Evolutionary conservation across 768 basidiomycete species (phyloP).

Genomic region (Suillus subluteus): DNA sequence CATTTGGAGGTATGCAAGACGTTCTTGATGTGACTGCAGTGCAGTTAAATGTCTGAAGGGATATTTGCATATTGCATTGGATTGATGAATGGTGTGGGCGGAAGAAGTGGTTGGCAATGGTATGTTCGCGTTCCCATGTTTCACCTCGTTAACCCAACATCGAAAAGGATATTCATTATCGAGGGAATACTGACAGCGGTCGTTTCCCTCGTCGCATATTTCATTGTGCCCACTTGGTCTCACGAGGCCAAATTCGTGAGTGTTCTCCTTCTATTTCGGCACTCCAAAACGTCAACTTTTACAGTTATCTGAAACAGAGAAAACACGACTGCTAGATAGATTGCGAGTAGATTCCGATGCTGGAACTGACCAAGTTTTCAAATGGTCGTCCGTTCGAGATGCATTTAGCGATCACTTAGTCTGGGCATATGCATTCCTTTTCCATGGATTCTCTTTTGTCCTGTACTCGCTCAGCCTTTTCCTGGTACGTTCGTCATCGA

Average conservation of each 20-base stretch:
- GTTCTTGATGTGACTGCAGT: not conserved
- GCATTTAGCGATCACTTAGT: constrained; percentile 61
- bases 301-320: constrained; percentile 58
- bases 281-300: constrained; percentile 2
- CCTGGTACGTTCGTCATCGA: constrained; percentile 40
- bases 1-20: constrained; percentile 55
- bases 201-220: constrained; percentile 52
- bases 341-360: constrained; percentile 59
- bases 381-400: constrained; percentile 59
- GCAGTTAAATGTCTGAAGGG: constrained; percentile 34
- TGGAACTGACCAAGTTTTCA: constrained; percentile 53
- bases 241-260: constrained; percentile 59
- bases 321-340: constrained; percentile 49
- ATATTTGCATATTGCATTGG: constrained; percentile 62
- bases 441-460: constrained; percentile 65
- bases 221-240: constrained; percentile 62
- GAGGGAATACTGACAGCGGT: constrained; percentile 56
- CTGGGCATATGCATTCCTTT: constrained; percentile 62
- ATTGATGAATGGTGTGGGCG: constrained; percentile 65
- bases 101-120: constrained; percentile 65
- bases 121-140: constrained; percentile 16
- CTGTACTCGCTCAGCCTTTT: constrained; percentile 62
- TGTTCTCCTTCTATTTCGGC: constrained; percentile 9
- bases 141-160: not conserved
- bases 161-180: constrained; percentile 57